Conservation (phyloP, 352 stramenopile genomes). For the Peronosclerospora sorghi region DNA sequence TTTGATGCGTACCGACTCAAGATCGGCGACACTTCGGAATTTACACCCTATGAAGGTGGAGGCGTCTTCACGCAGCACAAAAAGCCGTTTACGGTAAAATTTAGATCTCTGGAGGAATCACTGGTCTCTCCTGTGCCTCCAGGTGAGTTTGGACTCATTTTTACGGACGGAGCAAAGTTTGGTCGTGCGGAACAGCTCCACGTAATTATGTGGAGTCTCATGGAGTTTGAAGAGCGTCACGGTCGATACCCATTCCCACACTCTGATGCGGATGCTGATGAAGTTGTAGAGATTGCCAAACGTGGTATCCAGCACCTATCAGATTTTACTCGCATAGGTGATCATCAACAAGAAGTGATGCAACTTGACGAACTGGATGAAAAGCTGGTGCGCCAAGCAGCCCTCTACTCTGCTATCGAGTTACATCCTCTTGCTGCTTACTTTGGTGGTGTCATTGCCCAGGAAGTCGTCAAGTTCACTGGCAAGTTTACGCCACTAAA, state of each 20-base stretch:
- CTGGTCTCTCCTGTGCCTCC: constrained; percentile 53
- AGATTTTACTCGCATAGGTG: constrained; percentile 33
- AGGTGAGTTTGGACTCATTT: constrained; percentile 74
- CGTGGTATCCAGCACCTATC: constrained; percentile 55
- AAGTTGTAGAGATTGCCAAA: constrained; percentile 63
- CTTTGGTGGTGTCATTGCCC: constrained; percentile 68
- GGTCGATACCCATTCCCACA: constrained; percentile 52
- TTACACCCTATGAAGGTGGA: constrained; percentile 69
- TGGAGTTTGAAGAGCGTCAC: constrained; percentile 70
- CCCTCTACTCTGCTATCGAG: constrained; percentile 50
- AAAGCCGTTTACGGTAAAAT: constrained; percentile 65
- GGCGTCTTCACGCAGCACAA: constrained; percentile 78
- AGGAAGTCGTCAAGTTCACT: constrained; percentile 85
- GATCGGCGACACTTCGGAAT: constrained; percentile 73
- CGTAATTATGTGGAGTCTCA: constrained; percentile 58
- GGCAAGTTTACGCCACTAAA: constrained; percentile 80
- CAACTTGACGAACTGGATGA: constrained; percentile 65
- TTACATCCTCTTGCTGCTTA: constrained; percentile 76
- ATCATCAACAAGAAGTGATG: constrained; percentile 38
- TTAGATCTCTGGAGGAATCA: constrained; percentile 65
- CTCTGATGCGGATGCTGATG: constrained; percentile 44
- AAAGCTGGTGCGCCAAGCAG: constrained; percentile 42
- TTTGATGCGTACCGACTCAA: constrained; percentile 78
- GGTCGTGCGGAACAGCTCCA: constrained; percentile 77
- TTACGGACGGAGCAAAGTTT: constrained; percentile 81